Conservation (phyloP, 1,139 yeast species). For the Geotrichum restrictum region DNA sequence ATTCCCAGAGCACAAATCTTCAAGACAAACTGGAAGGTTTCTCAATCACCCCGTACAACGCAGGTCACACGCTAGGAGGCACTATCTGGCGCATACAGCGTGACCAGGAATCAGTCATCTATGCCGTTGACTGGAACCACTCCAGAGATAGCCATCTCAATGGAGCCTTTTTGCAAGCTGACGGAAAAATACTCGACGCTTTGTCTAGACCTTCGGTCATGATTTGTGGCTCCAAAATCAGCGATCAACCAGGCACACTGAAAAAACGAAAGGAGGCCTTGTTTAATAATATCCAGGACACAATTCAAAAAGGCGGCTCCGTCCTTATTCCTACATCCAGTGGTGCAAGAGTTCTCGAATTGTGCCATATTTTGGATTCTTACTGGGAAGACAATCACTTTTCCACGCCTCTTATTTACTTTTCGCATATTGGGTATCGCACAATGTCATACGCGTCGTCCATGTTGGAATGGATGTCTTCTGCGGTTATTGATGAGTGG, state of each 20-base stretch:
- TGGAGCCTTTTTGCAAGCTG: constrained; percentile 61
- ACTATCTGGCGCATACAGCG: constrained; percentile 76
- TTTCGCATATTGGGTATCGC: constrained; percentile 77
- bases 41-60: constrained; percentile 74
- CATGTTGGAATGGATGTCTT: constrained; percentile 94
- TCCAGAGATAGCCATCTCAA: constrained; percentile 80
- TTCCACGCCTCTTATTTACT: constrained; percentile 61
- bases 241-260: constrained; percentile 58
- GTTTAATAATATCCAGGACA: constrained; percentile 61
- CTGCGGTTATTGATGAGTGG: constrained; percentile 75
- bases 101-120: constrained; percentile 71
- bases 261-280: constrained; percentile 55
- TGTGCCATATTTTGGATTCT: constrained; percentile 65
- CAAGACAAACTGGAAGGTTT: constrained; percentile 55
- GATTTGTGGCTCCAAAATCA: constrained; percentile 71
- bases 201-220: constrained; percentile 78
- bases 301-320: constrained; percentile 68
- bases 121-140: constrained; percentile 95
- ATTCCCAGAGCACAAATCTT: constrained; percentile 58
- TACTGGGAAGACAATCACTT: constrained; percentile 51
- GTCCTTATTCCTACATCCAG: constrained; percentile 78
- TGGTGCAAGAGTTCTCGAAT: constrained; percentile 79
- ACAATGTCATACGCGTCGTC: constrained; percentile 78
- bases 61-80: constrained; percentile 95
- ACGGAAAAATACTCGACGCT: constrained; percentile 57